Base-by-base conservation (phyloP, 2,329 filamentous ascomycete genomes). In the Fusarium lyarnte region DNA sequence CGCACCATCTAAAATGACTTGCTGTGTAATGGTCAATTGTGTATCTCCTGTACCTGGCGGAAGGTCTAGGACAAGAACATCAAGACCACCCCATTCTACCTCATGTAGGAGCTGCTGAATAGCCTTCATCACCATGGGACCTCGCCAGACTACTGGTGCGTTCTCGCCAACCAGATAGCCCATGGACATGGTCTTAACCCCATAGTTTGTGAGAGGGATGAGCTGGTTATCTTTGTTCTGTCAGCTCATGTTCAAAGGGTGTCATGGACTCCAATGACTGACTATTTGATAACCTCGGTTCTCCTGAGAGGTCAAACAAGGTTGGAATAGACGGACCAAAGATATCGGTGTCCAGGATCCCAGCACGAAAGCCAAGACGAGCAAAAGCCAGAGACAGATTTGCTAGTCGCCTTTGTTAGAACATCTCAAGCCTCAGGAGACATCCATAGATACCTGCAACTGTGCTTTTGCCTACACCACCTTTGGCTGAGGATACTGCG, bases 111-210 rank as follows among this genome's bases (percentile, higher is more conserved):
- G 90, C 79, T 99, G 96, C 75, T 98, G 95, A 72, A 99, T 87
- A 0, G 96, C 96, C 79, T 98, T 99, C 87, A 97, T 97, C 19
- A 98, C 93, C 95, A 99, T 98, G 5, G 97, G 88, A 0, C 96
- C 96, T 57, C 96, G 90, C 96, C 96, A 99, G 36, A 96, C 95
- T 21, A 99, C 92, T 0, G 95, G 94, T 9, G 93, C 92, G 16
- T 90, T 88, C 73, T 94, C 91, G 25, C 89, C 89, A 3, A 97
- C 90, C 2, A 99, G 87, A 74, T 97, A 98, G 54, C 96, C 96
- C 93, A 99, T 98, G 0, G 95, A 98, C 96, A 99, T 99, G 60
- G 94, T 97, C 82, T 97, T 97, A 63, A 99, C 88, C 43, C 96
- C 96, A 84, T 98, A 98, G 79, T 97, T 97, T 27, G 93, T 94